phyloP scores from a whole-genome alignment of 257 asterid species.

The Gentiana straminea region DNA sequence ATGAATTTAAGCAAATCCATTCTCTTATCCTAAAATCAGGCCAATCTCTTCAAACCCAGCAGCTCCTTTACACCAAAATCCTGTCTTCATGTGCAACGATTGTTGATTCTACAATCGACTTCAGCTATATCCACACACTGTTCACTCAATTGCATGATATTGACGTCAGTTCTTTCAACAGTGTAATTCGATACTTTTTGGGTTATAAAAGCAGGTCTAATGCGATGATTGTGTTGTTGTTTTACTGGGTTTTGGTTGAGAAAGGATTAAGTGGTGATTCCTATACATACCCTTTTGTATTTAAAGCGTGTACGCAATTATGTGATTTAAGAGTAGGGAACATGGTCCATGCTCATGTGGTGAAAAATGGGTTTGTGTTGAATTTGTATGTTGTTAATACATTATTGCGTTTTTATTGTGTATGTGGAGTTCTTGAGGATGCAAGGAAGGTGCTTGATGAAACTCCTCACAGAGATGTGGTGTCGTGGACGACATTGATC shows the following conservation, averaged over 20 bases:
- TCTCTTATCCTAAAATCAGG: conserved; percentile 19
- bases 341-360: conserved; percentile 23
- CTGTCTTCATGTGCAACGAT: conserved; percentile 21
- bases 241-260: conserved; percentile 15
- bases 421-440: conserved; percentile 16
- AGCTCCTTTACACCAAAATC: conserved; percentile 20
- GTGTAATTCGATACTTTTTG: conserved; percentile 14
- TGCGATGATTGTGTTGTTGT: conserved; percentile 12
- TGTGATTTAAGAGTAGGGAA: conserved; percentile 20
- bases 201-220: conserved; percentile 9
- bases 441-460: conserved; percentile 28
- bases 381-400: conserved; percentile 33
- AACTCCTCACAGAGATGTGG: conserved; percentile 23
- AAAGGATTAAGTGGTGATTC: conserved; percentile 22
- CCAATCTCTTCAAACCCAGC: conserved; percentile 20
- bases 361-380: conserved; percentile 25
- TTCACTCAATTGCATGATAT: conserved; percentile 16
- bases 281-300: conserved; percentile 34
- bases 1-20: conserved; percentile 24
- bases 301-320: conserved; percentile 27
- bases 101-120: conserved; percentile 9
- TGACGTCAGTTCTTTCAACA: conserved; percentile 14
- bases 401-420: conserved; percentile 25
- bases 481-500: conserved; percentile 34
- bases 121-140: conserved; percentile 22